Evolutionary conservation across 2,329 filamentous ascomycete genomes (phyloP), one percentile per base, ranked within the genome.

Genomic region (Aspergillus terreus): DNA sequence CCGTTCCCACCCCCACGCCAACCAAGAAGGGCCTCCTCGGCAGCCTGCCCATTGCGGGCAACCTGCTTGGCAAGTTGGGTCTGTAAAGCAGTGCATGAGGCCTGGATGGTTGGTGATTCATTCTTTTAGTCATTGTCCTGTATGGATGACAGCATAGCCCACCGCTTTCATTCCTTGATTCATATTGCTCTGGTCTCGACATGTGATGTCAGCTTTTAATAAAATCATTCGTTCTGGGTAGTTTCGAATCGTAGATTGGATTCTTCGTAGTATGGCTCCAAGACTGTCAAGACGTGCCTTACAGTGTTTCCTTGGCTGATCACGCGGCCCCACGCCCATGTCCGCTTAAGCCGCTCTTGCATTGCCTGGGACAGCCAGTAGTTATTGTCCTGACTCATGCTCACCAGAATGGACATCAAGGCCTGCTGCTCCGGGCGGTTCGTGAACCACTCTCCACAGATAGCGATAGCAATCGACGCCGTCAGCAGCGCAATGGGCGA

Each of bases 401-500:
- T 33, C 12, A 38, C 17, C 30, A 45, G 44, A 9, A 46, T 38
- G 10, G n/a, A 19, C 44, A 38, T 25, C 32, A 46, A 46, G 11
- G 17, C 30, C 44, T 36, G 10, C 17, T 46, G 44, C 35, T 46
- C 44, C 6, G 15, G 1, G 12, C 11, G 11, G n/a, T 43, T 40
- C 2, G 30, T 44, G 12, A 44, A 49, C 17, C 47, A 17, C 9
- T 44, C 41, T 6, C 40, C 40, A 2, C 40, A 49, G 15, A 38
- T 27, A 5, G 19, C 36, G 42, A 49, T 38, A 4, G 41, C 41
- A 21, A 43, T 33, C 6, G 25, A 49, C 3, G 40, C 21, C 6
- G 56, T 55, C 12, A 58, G 44, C 27, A 57, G 40, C 12, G 55
- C 55, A 14, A 55, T 54, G 6, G 55, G 52, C 11, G 51, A 53